A percentile compares a stretch with the other conserved stretches of the same genome.
These are phyloP conservation scores for Lophium mytilinum DNA, from an alignment of 495 filamentous ascomycete species.

Conservation along the genomic window DNA sequence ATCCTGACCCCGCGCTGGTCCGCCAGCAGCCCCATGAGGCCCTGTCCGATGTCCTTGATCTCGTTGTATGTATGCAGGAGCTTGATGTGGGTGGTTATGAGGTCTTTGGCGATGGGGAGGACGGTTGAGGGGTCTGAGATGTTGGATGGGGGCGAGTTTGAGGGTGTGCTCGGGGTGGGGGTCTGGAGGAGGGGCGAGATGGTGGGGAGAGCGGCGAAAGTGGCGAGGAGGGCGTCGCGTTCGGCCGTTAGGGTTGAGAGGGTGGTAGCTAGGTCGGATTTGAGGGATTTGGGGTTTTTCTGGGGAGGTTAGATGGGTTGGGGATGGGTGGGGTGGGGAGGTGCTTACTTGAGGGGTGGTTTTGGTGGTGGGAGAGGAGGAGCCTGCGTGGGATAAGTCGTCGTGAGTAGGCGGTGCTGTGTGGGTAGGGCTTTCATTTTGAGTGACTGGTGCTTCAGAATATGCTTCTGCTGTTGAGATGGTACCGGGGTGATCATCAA, in stretches of 20 bases:
- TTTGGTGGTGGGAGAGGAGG: neutral
- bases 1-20: slow-evolving; percentile 58
- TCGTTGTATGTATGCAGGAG: slow-evolving; percentile 73
- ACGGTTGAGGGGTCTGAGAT: slow-evolving; percentile 19
- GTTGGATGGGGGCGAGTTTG: too few species aligned
- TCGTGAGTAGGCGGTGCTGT: too few species aligned
- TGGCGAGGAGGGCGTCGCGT: slow-evolving; percentile 9
- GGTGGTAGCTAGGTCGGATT: slow-evolving; percentile 4
- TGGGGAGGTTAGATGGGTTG: neutral
- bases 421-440: too few species aligned
- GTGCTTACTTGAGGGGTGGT: neutral
- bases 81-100: slow-evolving; percentile 57
- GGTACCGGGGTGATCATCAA: neutral
- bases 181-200: slow-evolving; percentile 4
- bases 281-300: neutral
- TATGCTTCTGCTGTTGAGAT: neutral
- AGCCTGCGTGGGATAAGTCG: neutral
- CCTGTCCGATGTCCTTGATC: slow-evolving; percentile 64
- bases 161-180: too few species aligned
- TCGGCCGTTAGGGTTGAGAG: slow-evolving; percentile 14
- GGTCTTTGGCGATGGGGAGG: slow-evolving; percentile 30
- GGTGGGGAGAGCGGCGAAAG: slow-evolving; percentile 11
- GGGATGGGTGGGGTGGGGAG: neutral
- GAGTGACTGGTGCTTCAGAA: neutral
- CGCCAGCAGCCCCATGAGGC: slow-evolving; percentile 65